Evolutionary conservation across 495 filamentous ascomycete genomes (phyloP).

Genomic region (Podospora comata): DNA sequence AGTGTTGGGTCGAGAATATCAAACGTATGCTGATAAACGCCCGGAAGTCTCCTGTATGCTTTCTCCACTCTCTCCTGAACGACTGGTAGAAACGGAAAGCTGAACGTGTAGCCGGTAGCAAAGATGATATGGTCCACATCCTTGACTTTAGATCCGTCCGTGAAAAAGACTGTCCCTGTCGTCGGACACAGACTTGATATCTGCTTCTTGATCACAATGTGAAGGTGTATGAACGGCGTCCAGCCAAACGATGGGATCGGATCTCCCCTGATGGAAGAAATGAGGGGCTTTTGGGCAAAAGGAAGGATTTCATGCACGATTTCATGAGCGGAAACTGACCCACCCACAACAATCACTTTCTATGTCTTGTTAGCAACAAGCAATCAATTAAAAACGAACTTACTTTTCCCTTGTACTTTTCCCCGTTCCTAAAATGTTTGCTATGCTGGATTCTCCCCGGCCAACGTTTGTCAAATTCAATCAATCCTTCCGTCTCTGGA

Average conservation of each 20-base stretch:
- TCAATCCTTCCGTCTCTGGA: constrained; percentile 28
- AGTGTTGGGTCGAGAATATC: constrained; percentile 46
- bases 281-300: constrained; percentile 28
- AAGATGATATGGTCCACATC: constrained; percentile 58
- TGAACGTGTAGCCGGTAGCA: constrained; percentile 58
- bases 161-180: constrained; percentile 45
- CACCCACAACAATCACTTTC: constrained; percentile 35
- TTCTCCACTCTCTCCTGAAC: constrained; percentile 50
- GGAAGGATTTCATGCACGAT: constrained; percentile 36
- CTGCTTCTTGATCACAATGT: constrained; percentile 46
- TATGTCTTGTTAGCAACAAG: constrained; percentile 12
- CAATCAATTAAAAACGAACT: background rate
- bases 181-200: constrained; percentile 34
- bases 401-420: constrained; percentile 45
- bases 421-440: constrained; percentile 34
- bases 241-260: constrained; percentile 37
- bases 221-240: constrained; percentile 50
- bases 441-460: constrained; percentile 35
- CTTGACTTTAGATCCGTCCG: constrained; percentile 47
- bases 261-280: constrained; percentile 30
- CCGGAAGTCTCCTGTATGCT: constrained; percentile 45
- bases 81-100: constrained; percentile 51
- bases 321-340: constrained; percentile 35
- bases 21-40: constrained; percentile 58
- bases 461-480: constrained; percentile 33